Evolutionary conservation across 768 basidiomycete species (phyloP).

Genomic region (Hericium rajendrae): DNA sequence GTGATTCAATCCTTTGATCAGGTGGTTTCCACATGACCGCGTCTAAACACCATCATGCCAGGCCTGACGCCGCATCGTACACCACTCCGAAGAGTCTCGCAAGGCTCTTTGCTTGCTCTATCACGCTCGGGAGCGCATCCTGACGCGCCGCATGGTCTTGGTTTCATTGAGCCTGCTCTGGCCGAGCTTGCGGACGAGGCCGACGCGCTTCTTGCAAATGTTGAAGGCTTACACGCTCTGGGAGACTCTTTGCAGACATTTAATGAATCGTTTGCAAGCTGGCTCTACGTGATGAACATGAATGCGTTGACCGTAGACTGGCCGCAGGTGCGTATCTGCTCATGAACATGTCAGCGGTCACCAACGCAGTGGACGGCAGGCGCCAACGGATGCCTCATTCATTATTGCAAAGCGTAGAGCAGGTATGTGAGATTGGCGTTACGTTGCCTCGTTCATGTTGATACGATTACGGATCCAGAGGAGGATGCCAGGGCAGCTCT

Average conservation of each 20-base stretch:
- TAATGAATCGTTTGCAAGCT: constrained; percentile 91
- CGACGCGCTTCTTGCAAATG: constrained; percentile 67
- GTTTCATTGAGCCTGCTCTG: constrained; percentile 78
- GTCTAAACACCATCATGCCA: constrained; percentile 3
- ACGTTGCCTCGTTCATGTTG: too few species aligned
- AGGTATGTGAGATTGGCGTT: constrained; percentile 28
- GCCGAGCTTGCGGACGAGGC: constrained; percentile 84
- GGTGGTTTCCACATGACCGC: too few species aligned
- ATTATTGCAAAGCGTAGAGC: constrained; percentile 48
- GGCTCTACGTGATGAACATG: constrained; percentile 89
- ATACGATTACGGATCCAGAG: constrained; percentile 29
- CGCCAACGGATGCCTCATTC: constrained; percentile 27
- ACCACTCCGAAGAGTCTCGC: constrained; percentile 82
- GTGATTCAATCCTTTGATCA: too few species aligned
- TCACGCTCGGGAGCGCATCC: constrained; percentile 67
- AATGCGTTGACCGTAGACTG: constrained; percentile 91
- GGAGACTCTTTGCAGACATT: constrained; percentile 72
- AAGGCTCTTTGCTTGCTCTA: constrained; percentile 80
- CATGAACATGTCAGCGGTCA: too few species aligned
- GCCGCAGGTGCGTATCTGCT: constrained; percentile 51
- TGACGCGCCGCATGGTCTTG: constrained; percentile 75
- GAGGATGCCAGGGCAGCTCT: constrained; percentile 48
- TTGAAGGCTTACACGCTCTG: constrained; percentile 61
- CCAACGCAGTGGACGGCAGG: constrained; percentile 6
- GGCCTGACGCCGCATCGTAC: constrained; percentile 54